Base-by-base conservation (phyloP, 2,329 filamentous ascomycete genomes). In the Magnaporthiopsis rhizophila region DNA sequence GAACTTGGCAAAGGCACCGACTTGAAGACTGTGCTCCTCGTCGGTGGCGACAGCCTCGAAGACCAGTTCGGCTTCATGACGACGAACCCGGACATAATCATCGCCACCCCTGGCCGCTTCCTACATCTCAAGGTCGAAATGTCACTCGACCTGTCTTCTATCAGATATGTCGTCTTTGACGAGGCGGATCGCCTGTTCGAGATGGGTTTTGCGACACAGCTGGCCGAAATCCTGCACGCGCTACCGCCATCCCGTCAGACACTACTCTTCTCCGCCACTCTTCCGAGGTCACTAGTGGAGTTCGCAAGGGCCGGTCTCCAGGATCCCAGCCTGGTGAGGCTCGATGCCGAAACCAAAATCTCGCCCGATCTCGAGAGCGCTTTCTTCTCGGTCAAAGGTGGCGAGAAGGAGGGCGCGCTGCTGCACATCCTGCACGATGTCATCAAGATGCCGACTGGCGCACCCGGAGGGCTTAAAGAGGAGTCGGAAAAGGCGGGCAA, bases 91-190 rank as follows among this genome's bases (percentile, higher is more conserved):
- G 96, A 99, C 74, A 96, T 99, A 69, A 86, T 99, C 70, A 98
- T 99, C 72, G 95, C 95, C 13, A 98, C 96, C 0, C 95, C 95
- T 0, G 95, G 96, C 75, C 91, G 95, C 70, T 99, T 99, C 71
- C 80, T 99, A 69, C 95, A 99, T 81, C 78, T 99, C 68, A 96
- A 98, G 77, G 94, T 98, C 26, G 95, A 99, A 74, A 99, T 99
- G 96, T 83, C 83, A 12, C 77, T 99, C 63, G 91, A 97, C 72
- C 79, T 99, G n/a, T 92, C 89, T 0, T 96, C 92, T 4, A 89
- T 99, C 66, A 85, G 87, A 69, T 99, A 99, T 72, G 91, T 97
- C 30, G 95, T 99, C 11, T 99, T 99, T 68, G 95, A 99, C 74
- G 95, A 99, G 76, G 95, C 95, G 1, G 95, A 99, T 81, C 86